A percentile compares a stretch with the other conserved stretches of the same genome.
Conservation (phyloP, 2,329 filamentous ascomycete genomes). For the Venturia carpophila region DNA sequence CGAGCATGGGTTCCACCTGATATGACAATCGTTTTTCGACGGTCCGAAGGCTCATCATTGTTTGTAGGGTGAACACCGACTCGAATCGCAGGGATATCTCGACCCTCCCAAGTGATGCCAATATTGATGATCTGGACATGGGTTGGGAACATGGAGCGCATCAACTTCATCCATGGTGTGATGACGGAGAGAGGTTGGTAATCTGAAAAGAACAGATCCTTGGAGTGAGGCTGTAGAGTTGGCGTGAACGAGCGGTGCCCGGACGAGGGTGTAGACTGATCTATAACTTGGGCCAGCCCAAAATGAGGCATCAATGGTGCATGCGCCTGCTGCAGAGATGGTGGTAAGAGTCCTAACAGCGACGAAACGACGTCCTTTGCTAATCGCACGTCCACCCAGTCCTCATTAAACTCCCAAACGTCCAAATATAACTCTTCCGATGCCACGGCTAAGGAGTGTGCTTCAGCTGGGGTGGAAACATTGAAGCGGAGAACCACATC, state of each 20-base stretch:
- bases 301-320: slow-evolving; percentile 68
- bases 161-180: slow-evolving; percentile 81
- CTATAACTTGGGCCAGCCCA: slow-evolving; percentile 60
- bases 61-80: slow-evolving; percentile 56
- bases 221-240: slow-evolving; percentile 33
- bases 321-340: slow-evolving; percentile 63
- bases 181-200: slow-evolving; percentile 86
- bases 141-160: slow-evolving; percentile 82
- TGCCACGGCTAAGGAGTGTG: slow-evolving; percentile 63
- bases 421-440: slow-evolving; percentile 72
- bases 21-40: slow-evolving; percentile 69
- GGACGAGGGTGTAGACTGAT: slow-evolving; percentile 23
- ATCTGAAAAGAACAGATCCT: slow-evolving; percentile 82
- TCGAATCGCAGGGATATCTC: slow-evolving; percentile 74
- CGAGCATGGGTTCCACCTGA: slow-evolving; percentile 84
- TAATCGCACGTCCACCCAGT: slow-evolving; percentile 79
- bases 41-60: slow-evolving; percentile 30
- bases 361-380: slow-evolving; percentile 66
- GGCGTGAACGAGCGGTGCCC: slow-evolving; percentile 25
- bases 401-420: slow-evolving; percentile 75
- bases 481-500: slow-evolving; percentile 78
- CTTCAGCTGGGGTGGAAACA: slow-evolving; percentile 60
- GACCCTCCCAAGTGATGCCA: slow-evolving; percentile 80
- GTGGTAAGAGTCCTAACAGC: slow-evolving; percentile 69
- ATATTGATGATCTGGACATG: slow-evolving; percentile 67